Evolutionary conservation across 106 monocot genomes (phyloP), one percentile per base, ranked within the genome.

Genomic region (Dendrobium nobile): DNA sequence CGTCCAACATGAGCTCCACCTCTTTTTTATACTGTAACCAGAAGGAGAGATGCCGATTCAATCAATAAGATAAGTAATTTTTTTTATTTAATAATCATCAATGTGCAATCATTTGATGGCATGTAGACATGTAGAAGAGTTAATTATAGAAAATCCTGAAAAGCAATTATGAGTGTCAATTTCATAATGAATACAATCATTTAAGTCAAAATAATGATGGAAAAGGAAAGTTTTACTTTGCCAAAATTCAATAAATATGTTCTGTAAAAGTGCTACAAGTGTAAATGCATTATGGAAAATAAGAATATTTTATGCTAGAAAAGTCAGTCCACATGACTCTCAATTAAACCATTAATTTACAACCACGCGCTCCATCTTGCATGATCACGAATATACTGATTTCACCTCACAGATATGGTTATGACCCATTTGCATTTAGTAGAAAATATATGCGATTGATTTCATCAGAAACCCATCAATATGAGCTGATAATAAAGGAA

Each of bases 1-100:
- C 75, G 15, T 90, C 85, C 81, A 97, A 54, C 97, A 97, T 97
- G 79, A 82, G 58, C 40, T 80, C 82, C 54, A 89, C 89, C 78
- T 97, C 97, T 82, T 89, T 92, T 88, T 94, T 92, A 85, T 97
- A 97, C 97, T 97, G 94, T 20, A 27, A 41, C 27, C 24, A 26
- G 27, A 51, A 76, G 18, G 33, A 13, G 37, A 15, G 13, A 70
- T 37, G 2, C 2, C 37, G 37, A 33, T 16, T 70, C 70, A 70
- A 15, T 70, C 70, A 70, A 70, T 67, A 70, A 37, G 37, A 70
- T 33, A 58, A 18, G 61, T n/a, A 4, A 24, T 61, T 61, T 22
- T 61, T 4, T 61, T 61, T 28, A 61, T 51, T 9, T 15, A 61
- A 5, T 61, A n/a, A 19, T 61, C n/a, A 61, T 61, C 20, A 61